Evolutionary conservation across 1,139 yeast genomes (phyloP), one percentile per base, ranked within the genome.

Genomic region (Yamadazyma triangularis): DNA sequence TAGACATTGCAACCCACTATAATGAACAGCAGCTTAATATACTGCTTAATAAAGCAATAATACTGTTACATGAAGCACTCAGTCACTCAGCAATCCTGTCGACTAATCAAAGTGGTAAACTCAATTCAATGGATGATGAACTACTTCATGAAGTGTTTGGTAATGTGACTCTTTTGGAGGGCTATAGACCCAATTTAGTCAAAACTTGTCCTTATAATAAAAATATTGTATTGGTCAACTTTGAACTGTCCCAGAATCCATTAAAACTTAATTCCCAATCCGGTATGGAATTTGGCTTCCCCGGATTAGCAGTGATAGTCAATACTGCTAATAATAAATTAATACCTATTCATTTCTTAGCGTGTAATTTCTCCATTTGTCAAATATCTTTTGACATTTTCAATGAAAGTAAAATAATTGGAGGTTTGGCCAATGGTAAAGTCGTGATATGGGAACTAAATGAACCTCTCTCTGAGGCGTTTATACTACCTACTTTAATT

Each of bases 361-460:
- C 60, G 13, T 48, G 61, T 34, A 36, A 58, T 4, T 47, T 68
- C 2, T 58, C 77, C 1, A 68, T 43, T 10, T 22, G 28, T 3
- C 16, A 10, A 3, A 27, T 74, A 8, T 46, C 45, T 26, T 61
- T 66, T 30, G 73, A 63, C 32, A 39, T 37, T 11, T 33, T 69
- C 10, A 56, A 50, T 21, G 45, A 52, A 3, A 38, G 45, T 16
- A 53, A 58, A 28, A 40, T 67, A 1, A 51, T 66, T 18, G 73
- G 64, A 3, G 72, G 73, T 2, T 43, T 62, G 13, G 35, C 40
- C 2, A 59, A 60, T 36, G 74, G 73, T 0, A 54, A 51, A 18
- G 35, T 68, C 1, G 67, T 58, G 12, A 52, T 65, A 19, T 68
- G 73, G 73, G 69, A 65, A 33, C 40, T 64, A 20, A 25, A 22